Evolutionary conservation across 139 green algal species (phyloP).

Genomic region (Closterium sp.): DNA sequence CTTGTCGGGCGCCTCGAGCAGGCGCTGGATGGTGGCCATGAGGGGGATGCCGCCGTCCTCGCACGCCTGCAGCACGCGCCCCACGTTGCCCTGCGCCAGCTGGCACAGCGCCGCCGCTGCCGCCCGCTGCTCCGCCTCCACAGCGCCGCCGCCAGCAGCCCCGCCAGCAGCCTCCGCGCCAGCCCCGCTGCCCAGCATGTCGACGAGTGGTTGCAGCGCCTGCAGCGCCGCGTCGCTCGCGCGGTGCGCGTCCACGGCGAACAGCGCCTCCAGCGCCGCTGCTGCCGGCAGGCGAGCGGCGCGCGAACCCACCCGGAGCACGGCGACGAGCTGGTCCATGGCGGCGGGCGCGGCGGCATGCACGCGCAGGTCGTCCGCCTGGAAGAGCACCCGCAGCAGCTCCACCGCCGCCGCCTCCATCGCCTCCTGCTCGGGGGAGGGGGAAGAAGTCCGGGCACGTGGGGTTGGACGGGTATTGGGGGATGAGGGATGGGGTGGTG

Average conservation of each 20-base stretch:
- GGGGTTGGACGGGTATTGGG: not conserved
- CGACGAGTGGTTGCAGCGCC: constrained; percentile 20
- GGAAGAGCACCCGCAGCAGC: constrained; percentile 16
- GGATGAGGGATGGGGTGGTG: not conserved
- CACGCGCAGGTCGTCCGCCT: constrained; percentile 17
- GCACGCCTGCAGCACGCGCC: not conserved
- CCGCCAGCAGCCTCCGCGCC: not conserved
- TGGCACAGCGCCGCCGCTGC: constrained; percentile 18
- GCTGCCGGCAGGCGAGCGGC: constrained; percentile 10
- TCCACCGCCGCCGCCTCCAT: constrained; percentile 34
- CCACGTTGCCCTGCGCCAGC: constrained; percentile 25
- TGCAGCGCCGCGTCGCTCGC: constrained; percentile 7
- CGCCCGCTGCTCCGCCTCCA: constrained; percentile 23
- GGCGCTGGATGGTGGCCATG: constrained; percentile 4
- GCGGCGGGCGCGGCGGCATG: constrained; percentile 16
- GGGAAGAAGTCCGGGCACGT: not conserved
- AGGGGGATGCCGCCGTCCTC: constrained; percentile 2
- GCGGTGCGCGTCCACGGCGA: constrained; percentile 15
- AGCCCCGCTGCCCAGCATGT: constrained; percentile 13
- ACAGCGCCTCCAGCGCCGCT: constrained; percentile 22
- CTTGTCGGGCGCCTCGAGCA: not conserved
- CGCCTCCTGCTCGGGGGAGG: not conserved
- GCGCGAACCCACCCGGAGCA: constrained; percentile 14
- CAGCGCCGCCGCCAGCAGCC: not conserved
- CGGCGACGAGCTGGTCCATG: constrained; percentile 41